Percentiles rank a stretch among this genome's conserved stretches.
Evolutionary conservation across 352 stramenopile genomes (phyloP).

Genomic region (Globisporangium solare): DNA sequence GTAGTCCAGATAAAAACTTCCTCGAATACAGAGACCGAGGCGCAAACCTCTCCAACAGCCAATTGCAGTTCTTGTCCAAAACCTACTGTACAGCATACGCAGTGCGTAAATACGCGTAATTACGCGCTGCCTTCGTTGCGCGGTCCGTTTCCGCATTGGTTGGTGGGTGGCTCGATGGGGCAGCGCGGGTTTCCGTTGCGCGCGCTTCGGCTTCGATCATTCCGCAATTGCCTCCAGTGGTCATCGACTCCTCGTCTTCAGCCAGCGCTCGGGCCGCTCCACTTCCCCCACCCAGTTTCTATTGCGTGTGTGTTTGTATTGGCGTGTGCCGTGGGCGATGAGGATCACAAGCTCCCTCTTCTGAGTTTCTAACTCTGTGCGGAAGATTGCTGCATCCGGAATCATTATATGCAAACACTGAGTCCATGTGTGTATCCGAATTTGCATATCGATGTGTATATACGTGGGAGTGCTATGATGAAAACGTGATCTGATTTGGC

Average conservation of each 20-base stretch:
- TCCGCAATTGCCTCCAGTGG: conserved; percentile 8
- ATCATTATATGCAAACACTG: conserved; percentile 86
- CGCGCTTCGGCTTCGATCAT: not conserved
- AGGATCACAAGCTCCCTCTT: conserved; percentile 89
- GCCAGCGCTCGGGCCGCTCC: no score
- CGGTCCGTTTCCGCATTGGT: not conserved
- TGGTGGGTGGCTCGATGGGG: not conserved
- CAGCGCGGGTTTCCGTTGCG: not conserved
- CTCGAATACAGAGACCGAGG: no score
- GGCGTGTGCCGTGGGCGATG: conserved; percentile 35
- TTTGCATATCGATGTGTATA: conserved; percentile 17
- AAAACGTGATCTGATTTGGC: conserved; percentile 77
- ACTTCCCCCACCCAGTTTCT: no score
- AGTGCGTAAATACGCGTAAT: no score
- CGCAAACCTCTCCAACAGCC: no score
- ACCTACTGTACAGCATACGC: no score
- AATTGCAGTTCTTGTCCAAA: no score
- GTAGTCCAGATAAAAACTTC: no score
- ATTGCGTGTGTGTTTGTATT: conserved; percentile 7
- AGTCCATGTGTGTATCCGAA: conserved; percentile 41
- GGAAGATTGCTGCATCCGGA: conserved; percentile 87
- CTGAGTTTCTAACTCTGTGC: conserved; percentile 58
- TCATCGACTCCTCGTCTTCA: not conserved
- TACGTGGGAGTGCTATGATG: conserved; percentile 70
- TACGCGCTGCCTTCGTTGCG: no score